Percentiles rank a stretch among this genome's conserved stretches.
phyloP scores from a whole-genome alignment of 768 basidiomycete species.

The Mycena crocata region DNA sequence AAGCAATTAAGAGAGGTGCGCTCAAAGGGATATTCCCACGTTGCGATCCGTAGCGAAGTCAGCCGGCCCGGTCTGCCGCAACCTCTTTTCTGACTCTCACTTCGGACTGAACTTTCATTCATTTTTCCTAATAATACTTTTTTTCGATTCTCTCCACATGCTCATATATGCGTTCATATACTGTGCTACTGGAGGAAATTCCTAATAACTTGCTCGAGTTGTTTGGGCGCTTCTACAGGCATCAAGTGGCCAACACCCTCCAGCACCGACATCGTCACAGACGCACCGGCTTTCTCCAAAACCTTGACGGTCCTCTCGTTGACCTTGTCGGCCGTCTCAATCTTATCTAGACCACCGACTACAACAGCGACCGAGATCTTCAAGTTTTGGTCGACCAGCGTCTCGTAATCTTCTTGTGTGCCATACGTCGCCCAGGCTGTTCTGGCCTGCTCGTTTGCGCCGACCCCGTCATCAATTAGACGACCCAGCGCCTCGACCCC shows the following conservation, averaged over 20 bases:
- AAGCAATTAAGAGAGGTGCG: no score
- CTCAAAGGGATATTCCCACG: no score
- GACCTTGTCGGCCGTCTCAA: conserved; percentile 16
- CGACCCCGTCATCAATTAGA: conserved; percentile 11
- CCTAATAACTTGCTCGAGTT: conserved; percentile 2
- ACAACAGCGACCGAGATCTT: conserved; percentile 19
- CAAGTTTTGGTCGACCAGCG: not conserved
- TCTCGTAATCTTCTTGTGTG: conserved; percentile 13
- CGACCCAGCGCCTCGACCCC: conserved; percentile 8
- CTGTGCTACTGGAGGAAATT: not conserved
- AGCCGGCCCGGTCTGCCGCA: no score
- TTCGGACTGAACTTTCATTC: no score
- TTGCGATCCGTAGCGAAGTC: no score
- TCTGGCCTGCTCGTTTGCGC: conserved; percentile 9
- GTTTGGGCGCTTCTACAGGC: conserved; percentile 19
- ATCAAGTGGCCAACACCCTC: conserved; percentile 20
- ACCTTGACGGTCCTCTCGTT: conserved; percentile 13
- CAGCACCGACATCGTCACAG: conserved; percentile 9
- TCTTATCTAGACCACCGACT: conserved; percentile 17
- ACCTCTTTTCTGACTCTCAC: no score
- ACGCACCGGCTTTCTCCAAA: conserved; percentile 15
- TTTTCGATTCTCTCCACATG: no score
- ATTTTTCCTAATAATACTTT: no score
- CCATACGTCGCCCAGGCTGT: conserved; percentile 20
- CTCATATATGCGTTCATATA: no score